Base-by-base conservation (phyloP, 1,139 yeast species). In the Zygosaccharomyces pseudobailii region DNA sequence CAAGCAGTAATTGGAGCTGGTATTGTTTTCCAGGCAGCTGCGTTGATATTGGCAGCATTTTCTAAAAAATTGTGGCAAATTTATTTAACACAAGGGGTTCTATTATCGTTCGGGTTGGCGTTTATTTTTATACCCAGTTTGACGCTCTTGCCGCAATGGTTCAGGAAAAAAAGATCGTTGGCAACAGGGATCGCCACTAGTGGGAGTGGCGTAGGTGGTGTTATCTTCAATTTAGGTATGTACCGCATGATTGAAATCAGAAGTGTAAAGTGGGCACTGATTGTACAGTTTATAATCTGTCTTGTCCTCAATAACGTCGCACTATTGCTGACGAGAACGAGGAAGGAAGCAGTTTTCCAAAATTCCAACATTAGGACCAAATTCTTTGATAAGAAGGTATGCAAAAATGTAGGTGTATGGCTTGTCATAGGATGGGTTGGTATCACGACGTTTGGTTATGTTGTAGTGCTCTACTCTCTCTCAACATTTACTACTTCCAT, bases 231-330 rank as follows among this genome's bases (percentile, higher is more conserved):
- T 42, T 49, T 71, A n/a, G 70, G 68, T 3, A 63, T 69, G 50
- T 69, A 71, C 45, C 50, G 59, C 5, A 62, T 69, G 42, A 58
- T 66, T 20, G 58, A 72, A 27, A 59, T 58, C 5, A 71, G 78
- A 6, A 79, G 82, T 2, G 72, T 80, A 52, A 82, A 71, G 47
- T 84, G 89, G 89, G 84, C 88, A 0, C 67, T 82, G 49, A 68
- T 88, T 47, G 73, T 78, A 68, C 73, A 76, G 42, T 83, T 79
- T 3, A 64, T 75, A 17, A 71, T 74, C 45, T 66, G 71, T 42
- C 67, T 71, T 0, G 57, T 55, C 10, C 63, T 73, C 46, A 62
- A 71, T 20, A 32, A 58, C 2, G 32, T 67, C 10, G 69, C 72
- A 9, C 58, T 72, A 13, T 37, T 72, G n/a, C 60, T 82, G 31